Conservation (phyloP, 2,329 filamentous ascomycete species). For the Zopfia rhizophila region DNA sequence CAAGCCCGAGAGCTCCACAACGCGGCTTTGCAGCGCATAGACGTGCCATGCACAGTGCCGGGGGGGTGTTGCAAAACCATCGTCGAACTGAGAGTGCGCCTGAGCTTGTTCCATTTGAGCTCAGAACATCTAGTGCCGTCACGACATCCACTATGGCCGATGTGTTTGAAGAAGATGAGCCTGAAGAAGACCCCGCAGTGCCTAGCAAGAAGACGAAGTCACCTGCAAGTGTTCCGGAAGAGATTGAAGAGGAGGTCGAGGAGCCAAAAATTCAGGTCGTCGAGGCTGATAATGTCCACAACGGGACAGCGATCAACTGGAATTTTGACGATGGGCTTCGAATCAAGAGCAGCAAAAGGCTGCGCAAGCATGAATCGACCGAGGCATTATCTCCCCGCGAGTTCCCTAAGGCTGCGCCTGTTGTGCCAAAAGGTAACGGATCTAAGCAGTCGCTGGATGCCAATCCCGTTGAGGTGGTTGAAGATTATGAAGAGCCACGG, state of each 20-base stretch:
- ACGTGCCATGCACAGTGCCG: constrained; percentile 80
- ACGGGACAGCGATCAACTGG: constrained; percentile 56
- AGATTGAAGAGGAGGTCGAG: constrained; percentile 51
- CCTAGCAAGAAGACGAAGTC: constrained; percentile 16
- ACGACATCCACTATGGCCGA: constrained; percentile 83
- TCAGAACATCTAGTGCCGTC: constrained; percentile 57
- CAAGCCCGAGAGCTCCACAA: constrained; percentile 65
- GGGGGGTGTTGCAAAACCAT: constrained; percentile 80
- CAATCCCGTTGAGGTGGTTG: constrained; percentile 56
- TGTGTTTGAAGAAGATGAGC: constrained; percentile 85
- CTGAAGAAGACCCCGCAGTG: constrained; percentile 62
- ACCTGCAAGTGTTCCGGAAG: constrained; percentile 24
- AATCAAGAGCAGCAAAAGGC: constrained; percentile 38
- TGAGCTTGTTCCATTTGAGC: constrained; percentile 79
- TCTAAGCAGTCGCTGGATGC: constrained; percentile 29
- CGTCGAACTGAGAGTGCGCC: constrained; percentile 83
- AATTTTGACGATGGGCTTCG: constrained; percentile 54
- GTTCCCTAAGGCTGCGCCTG: constrained; percentile 19
- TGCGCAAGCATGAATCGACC: constrained; percentile 17
- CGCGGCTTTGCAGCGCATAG: constrained; percentile 58
- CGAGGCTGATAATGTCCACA: constrained; percentile 53
- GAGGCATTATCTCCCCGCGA: constrained; percentile 42
- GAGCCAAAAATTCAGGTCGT: constrained; percentile 58
- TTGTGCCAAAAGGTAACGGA: constrained; percentile 13
- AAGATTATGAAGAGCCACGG: constrained; percentile 60